These are phyloP conservation scores for Penicillium coffeae DNA, from an alignment of 495 filamentous ascomycete species.

Conservation along the genomic window DNA sequence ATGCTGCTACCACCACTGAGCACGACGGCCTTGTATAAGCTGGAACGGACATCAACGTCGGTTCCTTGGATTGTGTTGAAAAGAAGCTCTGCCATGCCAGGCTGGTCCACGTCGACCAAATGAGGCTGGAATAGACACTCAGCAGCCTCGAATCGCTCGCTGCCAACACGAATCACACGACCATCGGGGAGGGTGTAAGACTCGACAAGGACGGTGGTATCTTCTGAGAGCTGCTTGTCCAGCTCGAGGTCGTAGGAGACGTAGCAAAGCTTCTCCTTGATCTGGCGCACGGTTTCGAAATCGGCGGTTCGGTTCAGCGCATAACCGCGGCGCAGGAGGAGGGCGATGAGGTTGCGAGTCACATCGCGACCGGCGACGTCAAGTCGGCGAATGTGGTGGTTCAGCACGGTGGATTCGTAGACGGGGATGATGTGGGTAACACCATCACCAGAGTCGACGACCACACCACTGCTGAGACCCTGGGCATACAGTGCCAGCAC, in stretches of 20 bases:
- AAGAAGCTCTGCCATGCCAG: slow-evolving; percentile 91
- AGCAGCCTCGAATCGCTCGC: slow-evolving; percentile 95
- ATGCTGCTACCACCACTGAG: slow-evolving; percentile 95
- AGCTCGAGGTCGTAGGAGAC: slow-evolving; percentile 97
- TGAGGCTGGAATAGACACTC: slow-evolving; percentile 99
- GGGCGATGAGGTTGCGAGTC: slow-evolving; percentile 91
- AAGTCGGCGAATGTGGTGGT: slow-evolving; percentile 88
- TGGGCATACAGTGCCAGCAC: slow-evolving; percentile 97
- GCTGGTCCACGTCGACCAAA: slow-evolving; percentile 94
- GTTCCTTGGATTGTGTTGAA: slow-evolving; percentile 98
- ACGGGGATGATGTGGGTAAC: slow-evolving; percentile 98
- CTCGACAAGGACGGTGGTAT: slow-evolving; percentile 96
- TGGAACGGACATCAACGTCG: slow-evolving; percentile 89
- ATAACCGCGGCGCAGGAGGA: slow-evolving; percentile 92
- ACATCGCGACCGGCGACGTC: slow-evolving; percentile 97
- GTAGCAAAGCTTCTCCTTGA: slow-evolving; percentile 99
- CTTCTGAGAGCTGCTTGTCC: slow-evolving; percentile 92
- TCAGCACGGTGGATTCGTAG: slow-evolving; percentile 94
- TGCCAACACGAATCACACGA: slow-evolving; percentile 90
- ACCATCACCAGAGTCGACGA: slow-evolving; percentile 96
- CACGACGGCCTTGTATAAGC: slow-evolving; percentile 95
- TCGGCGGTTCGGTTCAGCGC: slow-evolving; percentile 97
- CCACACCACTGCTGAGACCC: slow-evolving; percentile 92
- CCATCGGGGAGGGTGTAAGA: slow-evolving; percentile 96
- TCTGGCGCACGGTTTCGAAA: slow-evolving; percentile 98